These are phyloP conservation scores for Chrysoporthe austroafricana DNA, from an alignment of 2,329 filamentous ascomycete genomes.

Conservation along the genomic window DNA sequence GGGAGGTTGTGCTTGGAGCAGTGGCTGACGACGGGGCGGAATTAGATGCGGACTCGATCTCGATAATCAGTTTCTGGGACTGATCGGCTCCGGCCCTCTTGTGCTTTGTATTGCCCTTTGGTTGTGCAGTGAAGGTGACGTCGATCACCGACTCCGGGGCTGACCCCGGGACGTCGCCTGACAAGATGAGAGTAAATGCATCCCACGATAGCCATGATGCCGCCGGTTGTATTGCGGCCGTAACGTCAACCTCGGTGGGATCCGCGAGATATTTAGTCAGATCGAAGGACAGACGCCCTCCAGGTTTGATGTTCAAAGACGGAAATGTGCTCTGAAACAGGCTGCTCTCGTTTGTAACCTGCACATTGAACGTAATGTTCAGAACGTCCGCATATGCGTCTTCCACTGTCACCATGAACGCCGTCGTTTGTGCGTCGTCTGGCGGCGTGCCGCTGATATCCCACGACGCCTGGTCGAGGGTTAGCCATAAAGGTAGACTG, in stretches of 20 bases:
- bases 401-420: constrained; percentile 63
- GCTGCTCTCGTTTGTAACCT: constrained; percentile 33
- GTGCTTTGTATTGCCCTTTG: constrained; percentile 36
- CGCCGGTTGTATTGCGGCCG: constrained; percentile 41
- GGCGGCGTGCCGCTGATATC: constrained; percentile 68
- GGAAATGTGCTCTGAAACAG: constrained; percentile 48
- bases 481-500: constrained; percentile 69
- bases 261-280: constrained; percentile 47
- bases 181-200: constrained; percentile 40
- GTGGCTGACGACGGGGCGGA: constrained; percentile 34
- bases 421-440: constrained; percentile 58
- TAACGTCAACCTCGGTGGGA: constrained; percentile 43
- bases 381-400: constrained; percentile 65
- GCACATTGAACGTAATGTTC: constrained; percentile 54
- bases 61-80: constrained; percentile 43
- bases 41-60: constrained; percentile 37
- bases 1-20: constrained; percentile 24
- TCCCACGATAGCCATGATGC: constrained; percentile 50
- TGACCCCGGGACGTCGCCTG: constrained; percentile 45
- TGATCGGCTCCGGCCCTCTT: constrained; percentile 34
- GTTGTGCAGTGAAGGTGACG: constrained; percentile 38
- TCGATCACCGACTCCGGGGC: constrained; percentile 34
- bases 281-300: constrained; percentile 47
- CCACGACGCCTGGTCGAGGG: constrained; percentile 65
- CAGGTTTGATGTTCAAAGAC: constrained; percentile 45